These are phyloP conservation scores for Backusella tarrabulga DNA, from an alignment of 192 early-diverging fungal genomes.

Conservation along the genomic window DNA sequence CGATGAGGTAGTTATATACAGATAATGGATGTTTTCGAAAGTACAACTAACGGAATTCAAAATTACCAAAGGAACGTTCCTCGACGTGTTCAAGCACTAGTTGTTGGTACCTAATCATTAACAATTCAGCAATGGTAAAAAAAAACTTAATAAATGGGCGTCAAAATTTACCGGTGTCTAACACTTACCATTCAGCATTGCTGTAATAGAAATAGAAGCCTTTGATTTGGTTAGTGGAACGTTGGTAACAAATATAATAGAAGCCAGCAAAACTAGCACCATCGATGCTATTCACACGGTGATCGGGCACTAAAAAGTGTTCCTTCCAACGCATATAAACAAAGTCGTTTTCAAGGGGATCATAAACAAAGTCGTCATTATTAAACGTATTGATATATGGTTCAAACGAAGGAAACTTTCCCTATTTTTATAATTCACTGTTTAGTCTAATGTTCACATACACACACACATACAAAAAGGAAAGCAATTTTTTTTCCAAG, in stretches of 20 bases:
- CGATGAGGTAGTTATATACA: neutral
- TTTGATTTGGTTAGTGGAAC: constrained; percentile 54
- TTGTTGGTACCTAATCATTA: constrained; percentile 40
- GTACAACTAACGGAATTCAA: constrained; percentile 45
- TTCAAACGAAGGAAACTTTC: constrained; percentile 47
- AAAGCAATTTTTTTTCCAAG: neutral
- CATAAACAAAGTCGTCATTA: constrained; percentile 44
- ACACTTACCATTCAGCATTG: constrained; percentile 50
- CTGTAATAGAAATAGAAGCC: constrained; percentile 65
- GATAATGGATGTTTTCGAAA: neutral
- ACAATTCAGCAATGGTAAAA: neutral
- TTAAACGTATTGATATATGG: constrained; percentile 48
- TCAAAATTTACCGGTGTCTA: neutral
- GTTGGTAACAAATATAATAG: constrained; percentile 80
- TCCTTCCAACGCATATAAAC: constrained; percentile 96
- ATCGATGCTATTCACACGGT: constrained; percentile 66
- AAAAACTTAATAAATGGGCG: neutral
- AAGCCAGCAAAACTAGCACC: constrained; percentile 91
- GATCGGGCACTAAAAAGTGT: constrained; percentile 88
- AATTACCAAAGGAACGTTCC: constrained; percentile 42
- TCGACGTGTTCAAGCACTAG: constrained; percentile 38
- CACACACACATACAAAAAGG: neutral
- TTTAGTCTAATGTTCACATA: neutral
- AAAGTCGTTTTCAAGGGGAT: constrained; percentile 48
- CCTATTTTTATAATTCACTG: constrained; percentile 24